phyloP scores from a whole-genome alignment of 2,329 filamentous ascomycete genomes.

The Pleochaeta shiraiana region DNA sequence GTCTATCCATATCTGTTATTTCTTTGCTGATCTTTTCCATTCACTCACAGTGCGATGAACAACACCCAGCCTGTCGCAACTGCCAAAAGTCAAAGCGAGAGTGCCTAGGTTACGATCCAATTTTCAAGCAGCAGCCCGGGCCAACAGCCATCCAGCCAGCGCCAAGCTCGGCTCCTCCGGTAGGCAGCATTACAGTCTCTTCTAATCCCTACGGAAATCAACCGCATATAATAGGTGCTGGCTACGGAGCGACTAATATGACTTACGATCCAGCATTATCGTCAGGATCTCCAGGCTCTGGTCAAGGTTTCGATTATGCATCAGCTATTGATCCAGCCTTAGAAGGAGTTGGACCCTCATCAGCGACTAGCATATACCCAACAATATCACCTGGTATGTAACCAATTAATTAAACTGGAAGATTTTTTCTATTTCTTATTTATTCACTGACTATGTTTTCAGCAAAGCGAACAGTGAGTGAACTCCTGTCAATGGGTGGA shows the following conservation, averaged over 20 bases:
- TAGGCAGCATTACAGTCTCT: conserved; percentile 13
- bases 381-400: conserved; percentile 16
- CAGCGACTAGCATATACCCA: conserved; percentile 9
- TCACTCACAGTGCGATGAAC: conserved; percentile 66
- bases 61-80: conserved; percentile 76
- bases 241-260: conserved; percentile 19
- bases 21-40: background rate
- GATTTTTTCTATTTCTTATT: background rate
- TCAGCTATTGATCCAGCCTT: conserved; percentile 44
- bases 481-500: conserved; percentile 43
- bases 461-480: conserved; percentile 50
- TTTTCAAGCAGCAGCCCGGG: conserved; percentile 50
- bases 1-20: background rate
- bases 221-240: conserved; percentile 23
- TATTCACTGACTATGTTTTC: conserved; percentile 17
- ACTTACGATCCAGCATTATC: conserved; percentile 18
- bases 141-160: conserved; percentile 53
- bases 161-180: conserved; percentile 24
- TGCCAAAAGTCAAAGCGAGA: conserved; percentile 79
- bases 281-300: conserved; percentile 21
- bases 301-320: conserved; percentile 32
- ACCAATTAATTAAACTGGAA: background rate
- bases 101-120: conserved; percentile 68
- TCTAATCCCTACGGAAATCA: conserved; percentile 26
- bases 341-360: conserved; percentile 23